phyloP scores from a whole-genome alignment of 108 stramenopile species.

The Skeletonema tropicum region DNA sequence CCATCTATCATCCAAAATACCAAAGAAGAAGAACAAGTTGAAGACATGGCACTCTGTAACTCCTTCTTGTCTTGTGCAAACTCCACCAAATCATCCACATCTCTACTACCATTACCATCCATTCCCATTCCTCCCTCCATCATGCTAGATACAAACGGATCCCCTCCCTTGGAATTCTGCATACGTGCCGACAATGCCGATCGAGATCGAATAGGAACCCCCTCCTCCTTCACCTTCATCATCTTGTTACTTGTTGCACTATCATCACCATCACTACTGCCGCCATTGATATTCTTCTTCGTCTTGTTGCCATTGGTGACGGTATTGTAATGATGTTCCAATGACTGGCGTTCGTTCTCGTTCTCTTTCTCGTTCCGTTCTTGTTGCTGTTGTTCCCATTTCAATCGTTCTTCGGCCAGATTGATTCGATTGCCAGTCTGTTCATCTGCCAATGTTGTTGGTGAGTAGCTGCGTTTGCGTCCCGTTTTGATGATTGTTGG shows the following conservation, averaged over 20 bases:
- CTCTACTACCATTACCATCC: background rate
- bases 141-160: slow-evolving; percentile 22
- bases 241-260: too few relatives aligned
- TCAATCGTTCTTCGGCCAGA: slow-evolving; percentile 1
- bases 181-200: slow-evolving; percentile 46
- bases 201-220: background rate
- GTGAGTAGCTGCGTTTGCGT: background rate
- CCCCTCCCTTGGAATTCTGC: slow-evolving; percentile 19
- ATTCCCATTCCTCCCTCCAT: slow-evolving; percentile 6
- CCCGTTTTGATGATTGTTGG: background rate
- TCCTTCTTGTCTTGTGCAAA: slow-evolving; percentile 50
- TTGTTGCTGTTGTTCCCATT: background rate
- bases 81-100: slow-evolving; percentile 18
- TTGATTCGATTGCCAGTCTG: slow-evolving; percentile 11
- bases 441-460: background rate
- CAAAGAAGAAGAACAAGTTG: too few relatives aligned
- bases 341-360: slow-evolving; percentile 25
- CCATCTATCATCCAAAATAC: too few relatives aligned
- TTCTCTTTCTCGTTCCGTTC: too few relatives aligned
- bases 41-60: slow-evolving; percentile 50
- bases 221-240: too few relatives aligned
- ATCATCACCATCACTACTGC: too few relatives aligned
- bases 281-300: too few relatives aligned
- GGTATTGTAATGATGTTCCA: slow-evolving; percentile 27
- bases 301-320: background rate